Evolutionary conservation across 257 asterid species (phyloP), one percentile per base, ranked within the genome.

Genomic region (Thymus quinquecostatus): DNA sequence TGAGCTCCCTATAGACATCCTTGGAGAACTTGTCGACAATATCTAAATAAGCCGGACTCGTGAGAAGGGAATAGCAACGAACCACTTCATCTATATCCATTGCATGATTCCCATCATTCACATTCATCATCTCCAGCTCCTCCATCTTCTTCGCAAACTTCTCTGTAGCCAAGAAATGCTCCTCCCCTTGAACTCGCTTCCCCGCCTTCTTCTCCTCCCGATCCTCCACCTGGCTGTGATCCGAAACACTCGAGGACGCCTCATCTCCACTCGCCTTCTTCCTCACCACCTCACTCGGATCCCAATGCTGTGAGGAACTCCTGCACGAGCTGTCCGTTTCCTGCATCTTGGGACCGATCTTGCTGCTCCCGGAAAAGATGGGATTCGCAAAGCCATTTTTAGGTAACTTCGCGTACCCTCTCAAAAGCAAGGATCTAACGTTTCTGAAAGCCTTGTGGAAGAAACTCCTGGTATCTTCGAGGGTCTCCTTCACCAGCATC

Each of bases 81-180:
- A 93, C 81, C 54, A 86, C 97, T 71, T 93, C 98, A 45, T 91
- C 96, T 66, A 92, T 66, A 73, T 89, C 98, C 79, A 78, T 48
- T 67, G 76, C 88, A 58, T 93, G 96, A 68, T 89, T 89, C 49
- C 78, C 80, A 47, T 89, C 89, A 12, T 78, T 78, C 79, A 70
- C 80, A 62, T 91, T 89, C 85, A 87, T 75, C 96, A 84, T 86
- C 77, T 87, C 96, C 44, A 91, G 66, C 69, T 93, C 91, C 61
- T 82, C 85, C 96, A 93, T 69, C 77, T 80, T 93, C 61, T 70
- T 78, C 12, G 87, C 90, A 33, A 93, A 76, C 38, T 76, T 81
- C 38, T 78, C 73, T 2, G 78, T 78, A 30, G 77, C 85, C 72
- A 73, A 41, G 65, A 73, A 58, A 57, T 68, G 78, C 32, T 73